A percentile compares a stretch with the other conserved stretches of the same genome.
Evolutionary conservation across 2,329 filamentous ascomycete species (phyloP).

Genomic region (Mariannaea elegans): DNA sequence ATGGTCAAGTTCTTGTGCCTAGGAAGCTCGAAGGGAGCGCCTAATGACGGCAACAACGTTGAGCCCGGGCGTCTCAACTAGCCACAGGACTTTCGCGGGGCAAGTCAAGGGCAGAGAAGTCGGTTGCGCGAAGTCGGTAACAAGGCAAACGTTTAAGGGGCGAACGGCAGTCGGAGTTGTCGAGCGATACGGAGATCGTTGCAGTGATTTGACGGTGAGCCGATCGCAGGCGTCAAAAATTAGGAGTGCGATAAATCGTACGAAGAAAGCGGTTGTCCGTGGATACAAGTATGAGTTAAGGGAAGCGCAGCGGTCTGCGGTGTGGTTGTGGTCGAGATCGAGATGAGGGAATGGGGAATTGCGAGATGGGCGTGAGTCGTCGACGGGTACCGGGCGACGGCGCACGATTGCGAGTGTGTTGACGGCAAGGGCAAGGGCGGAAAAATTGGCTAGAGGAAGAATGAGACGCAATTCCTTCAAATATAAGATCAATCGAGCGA

Average conservation of each 20-base stretch:
- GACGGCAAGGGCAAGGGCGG: constrained; percentile 22
- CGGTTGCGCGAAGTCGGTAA: constrained; percentile 15
- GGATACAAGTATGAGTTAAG: constrained; percentile 10
- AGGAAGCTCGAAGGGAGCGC: constrained; percentile 21
- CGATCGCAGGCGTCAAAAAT: constrained; percentile 7
- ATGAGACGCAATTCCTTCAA: not conserved
- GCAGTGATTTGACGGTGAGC: constrained; percentile 11
- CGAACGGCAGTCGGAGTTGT: constrained; percentile 3
- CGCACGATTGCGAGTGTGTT: constrained; percentile 27
- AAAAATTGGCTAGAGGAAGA: not conserved
- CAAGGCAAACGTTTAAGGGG: constrained; percentile 9
- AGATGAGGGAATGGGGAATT: constrained; percentile 13
- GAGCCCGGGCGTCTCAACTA: constrained; percentile 27
- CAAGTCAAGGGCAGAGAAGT: constrained; percentile 13
- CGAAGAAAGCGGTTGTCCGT: constrained; percentile 12
- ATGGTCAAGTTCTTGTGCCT: constrained; percentile 30
- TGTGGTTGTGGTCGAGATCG: constrained; percentile 19
- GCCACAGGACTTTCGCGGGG: constrained; percentile 15
- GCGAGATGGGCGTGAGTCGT: constrained; percentile 9
- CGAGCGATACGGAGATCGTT: constrained; percentile 5
- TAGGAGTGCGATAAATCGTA: constrained; percentile 10
- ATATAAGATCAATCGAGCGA: constrained; percentile 28
- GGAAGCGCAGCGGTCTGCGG: constrained; percentile 5
- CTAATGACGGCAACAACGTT: constrained; percentile 22
- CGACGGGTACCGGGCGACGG: not conserved